A percentile compares a stretch with the other conserved stretches of the same genome.
phyloP scores from a whole-genome alignment of 1,139 yeast genomes.

The Kodamaea arcana region DNA sequence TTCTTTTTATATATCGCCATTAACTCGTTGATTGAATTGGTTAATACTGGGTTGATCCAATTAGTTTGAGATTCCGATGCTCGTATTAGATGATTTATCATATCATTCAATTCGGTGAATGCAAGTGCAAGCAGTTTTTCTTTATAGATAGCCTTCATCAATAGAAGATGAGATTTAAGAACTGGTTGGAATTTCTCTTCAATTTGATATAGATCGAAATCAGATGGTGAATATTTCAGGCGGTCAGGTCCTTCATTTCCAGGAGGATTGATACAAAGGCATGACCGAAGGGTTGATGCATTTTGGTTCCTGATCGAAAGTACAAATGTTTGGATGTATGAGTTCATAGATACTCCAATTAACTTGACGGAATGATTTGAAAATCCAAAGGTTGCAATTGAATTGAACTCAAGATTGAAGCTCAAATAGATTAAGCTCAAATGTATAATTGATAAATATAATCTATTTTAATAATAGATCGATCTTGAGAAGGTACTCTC shows the following conservation, averaged over 20 bases:
- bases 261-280: constrained; percentile 36
- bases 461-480: too few species aligned
- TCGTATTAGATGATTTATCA: constrained; percentile 50
- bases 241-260: constrained; percentile 23
- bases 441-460: too few species aligned
- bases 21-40: constrained; percentile 53
- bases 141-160: constrained; percentile 37
- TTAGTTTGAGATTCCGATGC: constrained; percentile 59
- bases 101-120: constrained; percentile 37
- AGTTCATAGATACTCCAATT: neutral
- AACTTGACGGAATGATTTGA: too few species aligned
- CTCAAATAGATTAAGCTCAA: too few species aligned
- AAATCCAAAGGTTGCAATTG: too few species aligned
- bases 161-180: constrained; percentile 29
- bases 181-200: constrained; percentile 36
- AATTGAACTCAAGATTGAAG: too few species aligned
- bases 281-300: constrained; percentile 17
- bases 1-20: constrained; percentile 43
- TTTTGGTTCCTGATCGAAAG: constrained; percentile 19
- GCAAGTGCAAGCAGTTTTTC: constrained; percentile 34
- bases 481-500: too few species aligned
- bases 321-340: constrained; percentile 19
- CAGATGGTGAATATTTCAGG: constrained; percentile 34
- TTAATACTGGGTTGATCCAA: constrained; percentile 66
- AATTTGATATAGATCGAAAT: constrained; percentile 35